phyloP scores from a whole-genome alignment of 164 flowering plant species.

The Stephania japonica region DNA sequence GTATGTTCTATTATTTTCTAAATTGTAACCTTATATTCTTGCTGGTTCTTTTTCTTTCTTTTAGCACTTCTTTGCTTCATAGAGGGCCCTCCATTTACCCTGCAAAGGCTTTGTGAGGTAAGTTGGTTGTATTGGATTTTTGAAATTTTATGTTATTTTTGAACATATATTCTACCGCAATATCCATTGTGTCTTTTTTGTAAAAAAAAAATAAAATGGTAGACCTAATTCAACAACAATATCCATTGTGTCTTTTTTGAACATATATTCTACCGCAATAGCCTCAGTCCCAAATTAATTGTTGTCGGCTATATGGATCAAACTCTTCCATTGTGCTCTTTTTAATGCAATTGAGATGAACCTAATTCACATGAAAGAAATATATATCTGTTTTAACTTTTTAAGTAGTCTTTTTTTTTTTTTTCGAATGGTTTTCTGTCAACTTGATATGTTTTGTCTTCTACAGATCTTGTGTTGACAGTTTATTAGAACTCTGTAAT shows the following conservation, averaged over 20 bases:
- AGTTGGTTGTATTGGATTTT: slow-evolving; percentile 1
- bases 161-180: no score
- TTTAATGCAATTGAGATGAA: no score
- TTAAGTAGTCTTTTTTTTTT: background rate
- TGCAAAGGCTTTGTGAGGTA: slow-evolving; percentile 93
- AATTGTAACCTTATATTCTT: background rate
- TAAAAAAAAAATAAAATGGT: no score
- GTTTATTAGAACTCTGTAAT: background rate
- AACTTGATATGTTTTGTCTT: background rate
- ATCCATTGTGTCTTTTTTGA: no score
- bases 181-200: background rate
- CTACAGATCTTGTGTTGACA: background rate
- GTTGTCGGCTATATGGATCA: no score
- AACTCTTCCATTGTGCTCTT: no score
- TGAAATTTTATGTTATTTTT: no score
- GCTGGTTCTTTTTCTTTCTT: slow-evolving; percentile 13
- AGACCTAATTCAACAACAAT: background rate
- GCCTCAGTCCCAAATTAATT: no score
- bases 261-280: no score
- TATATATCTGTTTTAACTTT: background rate
- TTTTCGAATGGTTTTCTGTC: background rate
- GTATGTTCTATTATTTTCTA: background rate
- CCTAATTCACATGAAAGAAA: no score
- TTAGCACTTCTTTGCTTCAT: slow-evolving; percentile 69
- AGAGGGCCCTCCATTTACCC: slow-evolving; percentile 92